A percentile compares a stretch with the other conserved stretches of the same genome.
Conservation (phyloP, 148 eudicot genomes). For the Pharnaceum exiguum region DNA sequence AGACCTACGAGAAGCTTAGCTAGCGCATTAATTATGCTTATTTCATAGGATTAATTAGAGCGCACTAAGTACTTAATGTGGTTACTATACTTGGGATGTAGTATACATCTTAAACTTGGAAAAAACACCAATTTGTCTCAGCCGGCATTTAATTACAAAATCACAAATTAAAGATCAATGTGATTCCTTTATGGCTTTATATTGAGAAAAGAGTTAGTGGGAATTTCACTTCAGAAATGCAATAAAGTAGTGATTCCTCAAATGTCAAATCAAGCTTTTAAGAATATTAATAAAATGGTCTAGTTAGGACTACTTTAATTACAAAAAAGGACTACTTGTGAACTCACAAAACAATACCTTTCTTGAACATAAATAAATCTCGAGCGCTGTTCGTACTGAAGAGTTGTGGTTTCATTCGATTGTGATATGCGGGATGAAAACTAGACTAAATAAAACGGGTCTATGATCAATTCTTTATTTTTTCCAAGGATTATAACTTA, state of each 20-base stretch:
- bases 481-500: too few species aligned
- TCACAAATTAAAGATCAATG: background rate
- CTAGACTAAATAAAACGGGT: too few species aligned
- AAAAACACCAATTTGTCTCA: background rate
- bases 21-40: background rate
- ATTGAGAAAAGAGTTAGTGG: too few species aligned
- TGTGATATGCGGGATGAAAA: too few species aligned
- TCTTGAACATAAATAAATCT: background rate
- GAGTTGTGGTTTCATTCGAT: too few species aligned
- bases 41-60: background rate
- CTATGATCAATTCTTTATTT: too few species aligned
- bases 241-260: slow-evolving; percentile 14
- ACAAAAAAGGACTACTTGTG: background rate
- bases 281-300: slow-evolving; percentile 2
- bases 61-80: background rate
- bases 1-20: background rate
- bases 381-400: too few species aligned
- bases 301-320: background rate
- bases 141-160: background rate
- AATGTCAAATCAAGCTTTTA: slow-evolving; percentile 18
- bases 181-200: too few species aligned
- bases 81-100: slow-evolving; percentile 12
- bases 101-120: slow-evolving; percentile 6
- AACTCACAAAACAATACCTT: background rate
- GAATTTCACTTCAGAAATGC: background rate